Percentiles rank a stretch among this genome's conserved stretches.
Evolutionary conservation across 73 alveolate species (phyloP).

Genomic region (Diophrys sp.): DNA sequence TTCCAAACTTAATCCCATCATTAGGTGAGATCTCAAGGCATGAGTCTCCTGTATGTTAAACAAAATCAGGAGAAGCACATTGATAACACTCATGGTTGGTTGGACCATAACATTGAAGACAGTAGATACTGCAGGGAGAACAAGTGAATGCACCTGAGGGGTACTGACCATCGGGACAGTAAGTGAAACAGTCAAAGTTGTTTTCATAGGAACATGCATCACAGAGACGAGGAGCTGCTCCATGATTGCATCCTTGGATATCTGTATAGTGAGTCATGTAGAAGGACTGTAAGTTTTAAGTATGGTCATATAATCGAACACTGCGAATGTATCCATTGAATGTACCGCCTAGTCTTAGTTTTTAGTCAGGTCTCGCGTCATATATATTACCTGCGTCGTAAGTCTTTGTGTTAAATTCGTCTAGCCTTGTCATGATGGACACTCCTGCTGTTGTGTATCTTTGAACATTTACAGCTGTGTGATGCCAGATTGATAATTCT

Average conservation of each 20-base stretch:
- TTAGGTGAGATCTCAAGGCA: no score
- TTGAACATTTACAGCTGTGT: background rate
- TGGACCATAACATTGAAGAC: no score
- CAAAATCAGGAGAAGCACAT: no score
- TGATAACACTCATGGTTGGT: no score
- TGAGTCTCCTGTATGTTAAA: no score
- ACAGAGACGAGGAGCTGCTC: background rate
- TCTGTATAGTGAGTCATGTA: background rate
- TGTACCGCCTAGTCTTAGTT: background rate
- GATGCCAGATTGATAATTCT: background rate
- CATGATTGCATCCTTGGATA: background rate
- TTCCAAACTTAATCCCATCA: no score
- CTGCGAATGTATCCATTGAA: background rate
- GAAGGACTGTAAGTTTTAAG: background rate
- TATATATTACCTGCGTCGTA: background rate
- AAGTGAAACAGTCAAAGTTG: background rate
- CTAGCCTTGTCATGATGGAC: background rate
- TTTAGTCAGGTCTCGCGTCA: background rate
- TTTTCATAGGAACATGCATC: background rate
- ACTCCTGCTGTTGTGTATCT: background rate
- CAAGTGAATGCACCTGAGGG: background rate
- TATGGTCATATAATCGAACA: background rate
- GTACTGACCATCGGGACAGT: background rate
- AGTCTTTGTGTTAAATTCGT: background rate
- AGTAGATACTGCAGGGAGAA: background rate